Evolutionary conservation across 2,329 filamentous ascomycete genomes (phyloP).

Genomic region (Colletotrichum navitas): DNA sequence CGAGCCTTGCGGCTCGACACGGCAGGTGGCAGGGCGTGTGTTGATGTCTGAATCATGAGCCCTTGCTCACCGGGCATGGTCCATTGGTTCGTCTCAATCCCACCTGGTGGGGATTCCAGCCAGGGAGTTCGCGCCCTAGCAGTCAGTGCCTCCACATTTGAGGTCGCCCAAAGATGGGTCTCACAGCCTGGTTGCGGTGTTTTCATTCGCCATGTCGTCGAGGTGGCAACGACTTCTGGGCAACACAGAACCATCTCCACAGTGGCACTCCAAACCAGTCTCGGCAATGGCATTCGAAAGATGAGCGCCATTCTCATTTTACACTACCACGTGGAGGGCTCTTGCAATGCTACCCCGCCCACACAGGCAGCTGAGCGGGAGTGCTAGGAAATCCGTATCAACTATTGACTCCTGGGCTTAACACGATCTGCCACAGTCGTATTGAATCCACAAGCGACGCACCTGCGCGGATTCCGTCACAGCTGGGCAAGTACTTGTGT

Average conservation of each 20-base stretch:
- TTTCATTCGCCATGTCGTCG: neutral
- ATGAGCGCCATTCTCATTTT: neutral
- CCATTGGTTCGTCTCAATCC: slow-evolving; percentile 36
- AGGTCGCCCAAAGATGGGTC: neutral
- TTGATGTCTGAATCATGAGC: slow-evolving; percentile 30
- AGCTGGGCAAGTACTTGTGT: neutral
- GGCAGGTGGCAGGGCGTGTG: slow-evolving; percentile 14
- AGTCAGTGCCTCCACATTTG: slow-evolving; percentile 12
- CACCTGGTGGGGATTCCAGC: slow-evolving; percentile 15
- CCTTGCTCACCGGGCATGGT: slow-evolving; percentile 10
- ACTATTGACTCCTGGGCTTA: neutral
- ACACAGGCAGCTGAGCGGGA: neutral
- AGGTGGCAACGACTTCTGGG: neutral
- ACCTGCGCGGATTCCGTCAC: neutral
- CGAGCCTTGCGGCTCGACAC: slow-evolving; percentile 8
- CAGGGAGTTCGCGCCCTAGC: slow-evolving; percentile 9
- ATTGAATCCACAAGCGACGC: neutral
- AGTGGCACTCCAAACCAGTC: neutral
- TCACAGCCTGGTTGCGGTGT: slow-evolving; percentile 2
- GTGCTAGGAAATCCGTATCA: neutral
- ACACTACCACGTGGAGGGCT: slow-evolving; percentile 15
- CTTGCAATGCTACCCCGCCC: slow-evolving; percentile 9
- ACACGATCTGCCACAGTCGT: neutral
- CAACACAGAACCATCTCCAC: slow-evolving; percentile 10
- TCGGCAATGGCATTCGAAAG: neutral